Percentiles rank a stretch among this genome's conserved stretches.
phyloP scores from a whole-genome alignment of 768 basidiomycete species.

The Mycena latifolia region DNA sequence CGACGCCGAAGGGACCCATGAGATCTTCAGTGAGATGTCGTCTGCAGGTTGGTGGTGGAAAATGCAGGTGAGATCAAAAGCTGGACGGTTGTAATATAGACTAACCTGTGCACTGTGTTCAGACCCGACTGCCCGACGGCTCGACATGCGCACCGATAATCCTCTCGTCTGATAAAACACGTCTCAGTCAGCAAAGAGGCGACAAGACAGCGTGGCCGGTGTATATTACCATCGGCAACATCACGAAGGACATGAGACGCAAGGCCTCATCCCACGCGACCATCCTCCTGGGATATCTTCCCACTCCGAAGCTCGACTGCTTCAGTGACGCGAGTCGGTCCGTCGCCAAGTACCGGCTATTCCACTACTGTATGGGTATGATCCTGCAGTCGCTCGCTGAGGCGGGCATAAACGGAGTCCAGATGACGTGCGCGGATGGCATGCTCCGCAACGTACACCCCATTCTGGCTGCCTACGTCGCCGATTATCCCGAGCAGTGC shows the following conservation, averaged over 20 bases:
- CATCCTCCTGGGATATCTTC: conserved; percentile 48
- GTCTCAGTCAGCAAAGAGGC: conserved; percentile 42
- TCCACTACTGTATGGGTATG: conserved; percentile 45
- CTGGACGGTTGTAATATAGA: background rate
- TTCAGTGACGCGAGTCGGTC: conserved; percentile 31
- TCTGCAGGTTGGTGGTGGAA: background rate
- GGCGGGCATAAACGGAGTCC: background rate
- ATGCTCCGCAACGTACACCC: conserved; percentile 12
- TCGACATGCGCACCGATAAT: conserved; percentile 42
- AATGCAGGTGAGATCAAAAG: background rate
- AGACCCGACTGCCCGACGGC: conserved; percentile 3
- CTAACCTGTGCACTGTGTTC: background rate
- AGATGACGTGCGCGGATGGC: conserved; percentile 32
- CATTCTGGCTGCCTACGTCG: conserved; percentile 29
- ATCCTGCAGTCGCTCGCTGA: conserved; percentile 41
- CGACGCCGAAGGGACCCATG: background rate
- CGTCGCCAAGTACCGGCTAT: conserved; percentile 40
- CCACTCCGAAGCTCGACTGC: conserved; percentile 45
- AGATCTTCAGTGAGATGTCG: background rate
- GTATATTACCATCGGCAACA: conserved; percentile 49
- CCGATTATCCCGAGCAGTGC: conserved; percentile 3
- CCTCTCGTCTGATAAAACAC: conserved; percentile 49
- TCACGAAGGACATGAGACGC: conserved; percentile 40
- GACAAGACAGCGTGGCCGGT: conserved; percentile 50
- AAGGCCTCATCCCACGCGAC: conserved; percentile 40